Percentiles rank a stretch among this genome's conserved stretches.
These are phyloP conservation scores for Erodium texanum DNA, from an alignment of 441 rosid species.

Conservation along the genomic window DNA sequence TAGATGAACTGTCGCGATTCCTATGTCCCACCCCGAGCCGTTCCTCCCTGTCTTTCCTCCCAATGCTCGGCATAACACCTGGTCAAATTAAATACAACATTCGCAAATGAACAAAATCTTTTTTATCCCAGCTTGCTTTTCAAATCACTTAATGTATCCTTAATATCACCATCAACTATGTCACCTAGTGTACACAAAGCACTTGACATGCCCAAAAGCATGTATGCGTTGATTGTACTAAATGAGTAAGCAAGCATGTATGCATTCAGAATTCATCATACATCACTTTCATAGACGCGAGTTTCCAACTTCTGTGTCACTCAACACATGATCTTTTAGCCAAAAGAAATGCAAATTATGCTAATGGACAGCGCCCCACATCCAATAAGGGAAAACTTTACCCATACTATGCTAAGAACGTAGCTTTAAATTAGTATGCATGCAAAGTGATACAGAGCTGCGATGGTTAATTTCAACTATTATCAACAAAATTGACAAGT, in stretches of 20 bases:
- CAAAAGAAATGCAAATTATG: not conserved
- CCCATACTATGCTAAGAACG: not conserved
- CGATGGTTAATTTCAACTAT: not conserved
- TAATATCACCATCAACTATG: not conserved
- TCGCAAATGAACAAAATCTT: not conserved
- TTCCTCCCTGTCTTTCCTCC: constrained; percentile 52
- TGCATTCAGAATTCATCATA: not conserved
- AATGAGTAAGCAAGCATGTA: not conserved
- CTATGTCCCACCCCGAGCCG: constrained; percentile 55
- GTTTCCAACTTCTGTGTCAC: not conserved
- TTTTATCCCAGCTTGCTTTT: not conserved
- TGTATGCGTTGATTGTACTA: not conserved
- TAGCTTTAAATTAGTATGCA: not conserved
- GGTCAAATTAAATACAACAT: constrained; percentile 12
- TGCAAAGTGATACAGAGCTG: not conserved
- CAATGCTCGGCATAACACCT: constrained; percentile 51
- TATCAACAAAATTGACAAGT: not conserved
- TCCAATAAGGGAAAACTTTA: not conserved
- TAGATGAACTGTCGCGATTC: constrained; percentile 32
- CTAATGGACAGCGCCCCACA: not conserved
- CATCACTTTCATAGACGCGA: not conserved
- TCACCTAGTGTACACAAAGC: not conserved
- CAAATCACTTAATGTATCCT: not conserved
- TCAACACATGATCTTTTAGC: not conserved
- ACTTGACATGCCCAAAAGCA: not conserved